Evolutionary conservation across 208 protist genomes (phyloP).

Genomic region (Trichomonas gallinae): DNA sequence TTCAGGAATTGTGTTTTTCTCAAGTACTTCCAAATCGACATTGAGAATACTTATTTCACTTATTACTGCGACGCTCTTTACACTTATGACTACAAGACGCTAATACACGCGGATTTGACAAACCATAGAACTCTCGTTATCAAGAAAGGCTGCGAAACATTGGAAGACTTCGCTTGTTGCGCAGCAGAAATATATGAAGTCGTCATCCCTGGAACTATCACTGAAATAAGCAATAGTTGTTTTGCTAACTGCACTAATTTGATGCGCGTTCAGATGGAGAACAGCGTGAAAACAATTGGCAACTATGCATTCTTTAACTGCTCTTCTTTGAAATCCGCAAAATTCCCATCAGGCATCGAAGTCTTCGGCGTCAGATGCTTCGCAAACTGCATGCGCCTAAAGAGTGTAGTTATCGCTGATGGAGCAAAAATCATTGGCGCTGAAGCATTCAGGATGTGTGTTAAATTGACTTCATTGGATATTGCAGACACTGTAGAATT

Average conservation of each 20-base stretch:
- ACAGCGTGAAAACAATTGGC: not conserved
- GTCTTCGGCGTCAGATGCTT: not conserved
- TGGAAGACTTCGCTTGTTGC: not conserved
- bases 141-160: not conserved
- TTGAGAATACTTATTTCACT: not conserved
- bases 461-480: not conserved
- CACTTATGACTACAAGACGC: not conserved
- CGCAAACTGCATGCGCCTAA: not conserved
- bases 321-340: not conserved
- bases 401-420: not conserved
- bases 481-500: not conserved
- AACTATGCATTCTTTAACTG: not conserved
- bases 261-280: not conserved
- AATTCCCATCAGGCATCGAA: not conserved
- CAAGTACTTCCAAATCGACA: not conserved
- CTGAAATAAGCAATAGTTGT: not conserved
- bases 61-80: not conserved
- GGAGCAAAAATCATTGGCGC: not conserved
- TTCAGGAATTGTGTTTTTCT: not conserved
- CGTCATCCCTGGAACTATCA: not conserved
- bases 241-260: not conserved
- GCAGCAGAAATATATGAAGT: not conserved
- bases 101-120: not conserved
- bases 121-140: not conserved
- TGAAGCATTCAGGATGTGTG: not conserved